Evolutionary conservation across 495 filamentous ascomycete species (phyloP).

Genomic region (Penicillium cosmopolitanum): DNA sequence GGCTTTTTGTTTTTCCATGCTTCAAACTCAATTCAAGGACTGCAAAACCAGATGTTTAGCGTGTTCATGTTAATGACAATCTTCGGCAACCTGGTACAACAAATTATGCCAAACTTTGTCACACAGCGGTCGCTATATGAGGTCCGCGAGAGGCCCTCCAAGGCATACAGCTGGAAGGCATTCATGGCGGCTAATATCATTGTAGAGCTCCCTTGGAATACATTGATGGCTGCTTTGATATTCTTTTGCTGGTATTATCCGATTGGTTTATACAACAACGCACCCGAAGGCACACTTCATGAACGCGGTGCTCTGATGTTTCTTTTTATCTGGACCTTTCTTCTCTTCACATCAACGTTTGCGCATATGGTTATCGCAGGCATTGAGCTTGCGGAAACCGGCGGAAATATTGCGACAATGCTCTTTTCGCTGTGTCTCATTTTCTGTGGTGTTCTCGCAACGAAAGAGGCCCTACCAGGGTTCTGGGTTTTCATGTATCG

Average conservation of each 20-base stretch:
- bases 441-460: slow-evolving; percentile 53
- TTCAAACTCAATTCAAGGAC: slow-evolving; percentile 67
- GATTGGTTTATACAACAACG: slow-evolving; percentile 56
- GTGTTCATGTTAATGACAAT: slow-evolving; percentile 81
- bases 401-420: slow-evolving; percentile 39
- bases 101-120: slow-evolving; percentile 71
- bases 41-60: slow-evolving; percentile 82
- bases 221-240: slow-evolving; percentile 52
- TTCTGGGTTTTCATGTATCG: slow-evolving; percentile 74
- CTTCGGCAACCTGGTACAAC: slow-evolving; percentile 70
- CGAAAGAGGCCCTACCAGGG: slow-evolving; percentile 48
- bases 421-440: slow-evolving; percentile 54
- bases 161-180: slow-evolving; percentile 67
- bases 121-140: slow-evolving; percentile 63
- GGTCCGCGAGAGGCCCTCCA: slow-evolving; percentile 64
- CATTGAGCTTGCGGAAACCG: slow-evolving; percentile 28
- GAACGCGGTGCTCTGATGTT: slow-evolving; percentile 48
- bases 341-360: slow-evolving; percentile 54
- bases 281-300: slow-evolving; percentile 2
- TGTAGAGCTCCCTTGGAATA: slow-evolving; percentile 15
- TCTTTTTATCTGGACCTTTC: slow-evolving; percentile 51
- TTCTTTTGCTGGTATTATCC: slow-evolving; percentile 64
- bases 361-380: slow-evolving; percentile 31
- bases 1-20: slow-evolving; percentile 82
- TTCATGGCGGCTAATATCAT: slow-evolving; percentile 48